Base-by-base conservation (phyloP, 2,329 filamentous ascomycete genomes). In the Beauveria scarabaeidicola region DNA sequence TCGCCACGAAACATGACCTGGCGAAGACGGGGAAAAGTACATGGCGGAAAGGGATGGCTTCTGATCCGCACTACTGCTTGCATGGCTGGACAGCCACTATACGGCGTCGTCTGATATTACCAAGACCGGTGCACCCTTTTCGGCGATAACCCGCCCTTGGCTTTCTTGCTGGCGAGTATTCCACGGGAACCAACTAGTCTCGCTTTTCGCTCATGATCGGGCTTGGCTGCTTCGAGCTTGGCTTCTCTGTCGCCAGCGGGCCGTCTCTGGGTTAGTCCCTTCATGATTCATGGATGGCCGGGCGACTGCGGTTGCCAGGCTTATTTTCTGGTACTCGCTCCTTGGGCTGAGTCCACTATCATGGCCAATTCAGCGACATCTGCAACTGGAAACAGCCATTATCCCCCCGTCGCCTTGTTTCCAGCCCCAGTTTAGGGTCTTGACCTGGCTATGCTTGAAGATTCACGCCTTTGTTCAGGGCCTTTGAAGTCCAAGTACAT, bases 41-140 rank as follows among this genome's bases (percentile, higher is more conserved):
- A n/a, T 19, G 27, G 17, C 7, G 27, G 17, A 32, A 11, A 29
- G 32, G 11, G 23, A 25, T 43, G 52, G 38, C 32, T 38, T 55
- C 19, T 56, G 32, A 40, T 56, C 55, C 36, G 46, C 55, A 57
- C 32, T 50, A 29, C 17, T 15, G 6, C 27, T 23, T 36, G 19
- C 41, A 23, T 36, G 41, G 25, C n/a, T 25, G 29, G 36, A 52
- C 17, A 17, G 43, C 21, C 44, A 15, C 23, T 52, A 40, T 17
- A 10, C 21, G 8, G 32, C 17, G 25, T 58, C 55, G 25, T 58
- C 47, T 58, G 56, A 52, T 52, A 52, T 44, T 58, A 19, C 40
- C 19, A 44, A 32, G 25, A 58, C 25, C 5, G 19, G 54, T 32
- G 36, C 17, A 40, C 9, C 17, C 36, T 50, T 13, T 36, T 58